Conservation (phyloP, 495 filamentous ascomycete species). For the Penicillium chermesinum region DNA sequence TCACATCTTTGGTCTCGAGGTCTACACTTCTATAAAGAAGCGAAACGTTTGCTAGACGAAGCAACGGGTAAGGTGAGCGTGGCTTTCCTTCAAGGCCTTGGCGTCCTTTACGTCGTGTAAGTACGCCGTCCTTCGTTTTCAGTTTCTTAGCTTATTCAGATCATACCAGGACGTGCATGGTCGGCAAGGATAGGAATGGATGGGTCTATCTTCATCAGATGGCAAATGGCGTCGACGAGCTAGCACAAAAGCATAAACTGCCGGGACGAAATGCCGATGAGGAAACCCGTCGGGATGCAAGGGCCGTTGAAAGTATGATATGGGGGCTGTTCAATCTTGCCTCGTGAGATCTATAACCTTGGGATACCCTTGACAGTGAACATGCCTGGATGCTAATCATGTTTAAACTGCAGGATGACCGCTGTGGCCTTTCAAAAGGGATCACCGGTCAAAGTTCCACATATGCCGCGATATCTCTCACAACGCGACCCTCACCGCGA, state of each 20-base stretch:
- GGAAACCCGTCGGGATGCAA: constrained; percentile 8
- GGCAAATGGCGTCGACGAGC: constrained; percentile 18
- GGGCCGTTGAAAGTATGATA: constrained; percentile 18
- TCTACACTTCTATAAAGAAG: constrained; percentile 23
- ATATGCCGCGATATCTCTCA: constrained; percentile 6
- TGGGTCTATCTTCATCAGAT: constrained; percentile 29
- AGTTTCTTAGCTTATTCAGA: not conserved
- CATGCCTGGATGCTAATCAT: not conserved
- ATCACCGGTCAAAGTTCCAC: constrained; percentile 9
- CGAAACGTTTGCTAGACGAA: constrained; percentile 11
- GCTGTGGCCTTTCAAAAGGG: constrained; percentile 25
- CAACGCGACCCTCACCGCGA: constrained; percentile 19
- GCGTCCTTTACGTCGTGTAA: constrained; percentile 11
- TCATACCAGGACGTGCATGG: constrained; percentile 23
- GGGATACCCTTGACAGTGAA: not conserved
- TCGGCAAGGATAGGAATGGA: constrained; percentile 27
- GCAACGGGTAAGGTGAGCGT: constrained; percentile 10
- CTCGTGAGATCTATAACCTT: constrained; percentile 15
- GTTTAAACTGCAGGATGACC: constrained; percentile 12
- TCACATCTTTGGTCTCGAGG: constrained; percentile 13
- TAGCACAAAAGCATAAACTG: constrained; percentile 10
- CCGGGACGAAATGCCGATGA: constrained; percentile 10
- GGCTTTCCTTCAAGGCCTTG: constrained; percentile 12
- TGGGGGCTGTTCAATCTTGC: constrained; percentile 33
- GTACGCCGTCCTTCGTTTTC: not conserved